A percentile compares a stretch with the other conserved stretches of the same genome.
Evolutionary conservation across 2,329 filamentous ascomycete genomes (phyloP).

Genomic region (Metarhizium humberi): DNA sequence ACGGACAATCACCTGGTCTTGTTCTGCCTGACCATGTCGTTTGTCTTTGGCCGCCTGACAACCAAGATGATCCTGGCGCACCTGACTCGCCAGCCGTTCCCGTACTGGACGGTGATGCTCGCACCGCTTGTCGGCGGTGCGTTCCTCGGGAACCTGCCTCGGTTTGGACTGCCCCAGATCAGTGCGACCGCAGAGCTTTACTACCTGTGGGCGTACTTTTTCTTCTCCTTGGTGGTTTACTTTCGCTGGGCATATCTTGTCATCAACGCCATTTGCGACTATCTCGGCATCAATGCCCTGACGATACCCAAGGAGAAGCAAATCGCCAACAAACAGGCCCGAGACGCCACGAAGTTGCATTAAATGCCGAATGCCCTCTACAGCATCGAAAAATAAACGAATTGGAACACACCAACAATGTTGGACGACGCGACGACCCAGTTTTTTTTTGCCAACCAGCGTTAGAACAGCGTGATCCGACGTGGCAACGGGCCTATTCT

Average conservation of each 20-base stretch:
- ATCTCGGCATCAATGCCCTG: conserved; percentile 86
- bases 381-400: neutral
- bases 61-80: conserved; percentile 99
- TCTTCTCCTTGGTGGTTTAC: conserved; percentile 78
- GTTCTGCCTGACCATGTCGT: conserved; percentile 89
- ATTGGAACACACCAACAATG: neutral
- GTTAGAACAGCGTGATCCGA: neutral
- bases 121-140: conserved; percentile 80
- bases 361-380: conserved; percentile 8
- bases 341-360: conserved; percentile 25
- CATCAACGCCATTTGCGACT: conserved; percentile 83
- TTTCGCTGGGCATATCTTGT: conserved; percentile 89
- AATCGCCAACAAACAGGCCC: conserved; percentile 40
- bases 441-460: neutral
- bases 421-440: neutral
- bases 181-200: conserved; percentile 59
- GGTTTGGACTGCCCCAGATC: conserved; percentile 60
- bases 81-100: conserved; percentile 86
- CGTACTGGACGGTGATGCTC: conserved; percentile 91
- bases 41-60: conserved; percentile 95
- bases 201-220: conserved; percentile 78
- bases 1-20: conserved; percentile 80
- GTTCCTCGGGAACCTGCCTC: conserved; percentile 71
- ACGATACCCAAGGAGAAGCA: conserved; percentile 66
- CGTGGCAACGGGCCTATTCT: neutral